Percentiles rank a stretch among this genome's conserved stretches.
These are phyloP conservation scores for Sugiyamaella sp. DNA, from an alignment of 1,139 yeast genomes.

Conservation along the genomic window DNA sequence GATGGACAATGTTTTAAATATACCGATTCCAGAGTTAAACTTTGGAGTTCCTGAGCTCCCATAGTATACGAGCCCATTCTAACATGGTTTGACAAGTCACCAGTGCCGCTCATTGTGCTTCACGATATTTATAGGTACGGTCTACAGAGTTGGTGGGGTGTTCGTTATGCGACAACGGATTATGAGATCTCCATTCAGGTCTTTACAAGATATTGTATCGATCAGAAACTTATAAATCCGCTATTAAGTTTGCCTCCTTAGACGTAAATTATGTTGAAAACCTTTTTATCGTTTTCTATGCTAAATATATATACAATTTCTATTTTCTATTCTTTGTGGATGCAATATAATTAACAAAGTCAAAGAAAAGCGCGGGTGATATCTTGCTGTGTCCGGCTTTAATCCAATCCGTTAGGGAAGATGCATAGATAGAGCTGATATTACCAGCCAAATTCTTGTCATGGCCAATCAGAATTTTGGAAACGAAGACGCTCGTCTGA, in stretches of 20 bases:
- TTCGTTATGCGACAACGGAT: too few species aligned
- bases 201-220: too few species aligned
- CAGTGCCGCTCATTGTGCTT: too few species aligned
- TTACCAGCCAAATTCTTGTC: constrained; percentile 32
- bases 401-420: constrained; percentile 65
- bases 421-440: constrained; percentile 60
- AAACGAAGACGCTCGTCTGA: constrained; percentile 62
- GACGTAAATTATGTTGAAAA: background rate
- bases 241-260: background rate
- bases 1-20: background rate
- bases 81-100: constrained; percentile 2
- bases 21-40: background rate
- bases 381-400: constrained; percentile 50
- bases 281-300: background rate
- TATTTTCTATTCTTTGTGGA: constrained; percentile 42
- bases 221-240: background rate
- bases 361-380: constrained; percentile 68
- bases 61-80: background rate
- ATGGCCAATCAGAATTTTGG: constrained; percentile 53
- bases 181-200: too few species aligned
- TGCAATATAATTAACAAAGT: constrained; percentile 78
- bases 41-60: constrained; percentile 6
- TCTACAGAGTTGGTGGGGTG: too few species aligned
- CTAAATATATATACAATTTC: constrained; percentile 4
- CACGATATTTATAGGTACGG: too few species aligned